Evolutionary conservation across 2,329 filamentous ascomycete species (phyloP).

Genomic region (Arthrinium puccinioides): DNA sequence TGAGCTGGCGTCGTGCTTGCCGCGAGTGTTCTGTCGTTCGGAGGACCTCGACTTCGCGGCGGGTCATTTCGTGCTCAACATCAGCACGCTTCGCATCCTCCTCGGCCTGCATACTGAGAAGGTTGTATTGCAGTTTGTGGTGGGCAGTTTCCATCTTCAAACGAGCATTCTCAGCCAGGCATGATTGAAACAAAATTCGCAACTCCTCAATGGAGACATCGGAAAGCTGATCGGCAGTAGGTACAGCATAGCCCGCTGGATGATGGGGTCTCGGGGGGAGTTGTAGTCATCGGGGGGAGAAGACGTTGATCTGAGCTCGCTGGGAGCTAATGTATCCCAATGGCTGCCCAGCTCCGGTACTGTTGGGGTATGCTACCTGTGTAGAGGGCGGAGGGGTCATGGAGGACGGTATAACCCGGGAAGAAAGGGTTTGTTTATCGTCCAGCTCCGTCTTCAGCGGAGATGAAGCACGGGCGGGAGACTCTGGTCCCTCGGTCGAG

Average conservation of each 20-base stretch:
- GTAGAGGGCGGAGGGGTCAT: constrained; percentile 51
- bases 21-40: constrained; percentile 65
- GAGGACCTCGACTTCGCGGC: constrained; percentile 78
- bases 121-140: constrained; percentile 82
- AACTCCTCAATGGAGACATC: constrained; percentile 49
- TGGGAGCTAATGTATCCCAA: constrained; percentile 32
- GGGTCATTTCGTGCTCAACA: constrained; percentile 88
- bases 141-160: constrained; percentile 80
- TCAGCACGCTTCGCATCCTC: constrained; percentile 80
- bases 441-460: constrained; percentile 45
- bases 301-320: constrained; percentile 37
- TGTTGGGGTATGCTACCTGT: constrained; percentile 31
- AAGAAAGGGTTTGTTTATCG: constrained; percentile 35
- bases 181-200: constrained; percentile 46
- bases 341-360: constrained; percentile 16
- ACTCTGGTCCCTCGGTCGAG: constrained; percentile 48
- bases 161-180: constrained; percentile 48
- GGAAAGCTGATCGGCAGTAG: constrained; percentile 41
- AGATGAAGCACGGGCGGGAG: constrained; percentile 39
- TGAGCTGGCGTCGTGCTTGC: constrained; percentile 49
- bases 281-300: constrained; percentile 45
- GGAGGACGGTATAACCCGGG: constrained; percentile 47
- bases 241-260: constrained; percentile 36
- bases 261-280: constrained; percentile 19
- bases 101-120: constrained; percentile 75